phyloP scores from a whole-genome alignment of 108 stramenopile genomes.

The Nitzschia sp. region DNA sequence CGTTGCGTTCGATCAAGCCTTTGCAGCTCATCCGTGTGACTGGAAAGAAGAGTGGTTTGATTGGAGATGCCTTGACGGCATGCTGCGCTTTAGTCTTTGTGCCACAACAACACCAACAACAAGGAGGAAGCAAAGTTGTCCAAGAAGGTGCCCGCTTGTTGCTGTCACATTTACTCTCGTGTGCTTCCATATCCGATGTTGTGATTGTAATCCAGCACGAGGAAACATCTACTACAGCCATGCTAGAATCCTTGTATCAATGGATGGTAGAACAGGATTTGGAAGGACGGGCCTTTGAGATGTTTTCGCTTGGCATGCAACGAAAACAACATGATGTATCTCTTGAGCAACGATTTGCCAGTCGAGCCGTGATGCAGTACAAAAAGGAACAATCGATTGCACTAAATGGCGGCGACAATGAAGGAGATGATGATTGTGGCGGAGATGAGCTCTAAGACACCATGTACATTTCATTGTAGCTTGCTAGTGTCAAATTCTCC shows the following conservation, averaged over 20 bases:
- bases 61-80: conserved; percentile 24
- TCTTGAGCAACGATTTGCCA: conserved; percentile 41
- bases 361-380: conserved; percentile 36
- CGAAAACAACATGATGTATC: conserved; percentile 4
- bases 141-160: not conserved
- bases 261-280: conserved; percentile 44
- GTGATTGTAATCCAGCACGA: conserved; percentile 14
- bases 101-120: not conserved
- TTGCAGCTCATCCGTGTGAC: not conserved
- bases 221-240: conserved; percentile 1
- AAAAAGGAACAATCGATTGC: conserved; percentile 11
- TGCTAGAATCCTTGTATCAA: conserved; percentile 34
- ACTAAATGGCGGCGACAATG: not conserved
- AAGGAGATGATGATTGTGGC: conserved; percentile 25
- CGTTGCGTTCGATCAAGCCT: conserved; percentile 16
- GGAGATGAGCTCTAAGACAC: conserved; percentile 27
- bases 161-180: conserved; percentile 15
- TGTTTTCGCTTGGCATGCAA: conserved; percentile 36
- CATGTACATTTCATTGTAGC: too few relatives aligned
- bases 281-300: conserved; percentile 32
- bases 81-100: conserved; percentile 6
- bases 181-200: conserved; percentile 26
- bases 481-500: too few relatives aligned
- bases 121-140: too few relatives aligned
- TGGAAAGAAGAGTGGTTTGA: conserved; percentile 8